Base-by-base conservation (phyloP, 257 asterid species). In the Cynanchum wilfordii region DNA sequence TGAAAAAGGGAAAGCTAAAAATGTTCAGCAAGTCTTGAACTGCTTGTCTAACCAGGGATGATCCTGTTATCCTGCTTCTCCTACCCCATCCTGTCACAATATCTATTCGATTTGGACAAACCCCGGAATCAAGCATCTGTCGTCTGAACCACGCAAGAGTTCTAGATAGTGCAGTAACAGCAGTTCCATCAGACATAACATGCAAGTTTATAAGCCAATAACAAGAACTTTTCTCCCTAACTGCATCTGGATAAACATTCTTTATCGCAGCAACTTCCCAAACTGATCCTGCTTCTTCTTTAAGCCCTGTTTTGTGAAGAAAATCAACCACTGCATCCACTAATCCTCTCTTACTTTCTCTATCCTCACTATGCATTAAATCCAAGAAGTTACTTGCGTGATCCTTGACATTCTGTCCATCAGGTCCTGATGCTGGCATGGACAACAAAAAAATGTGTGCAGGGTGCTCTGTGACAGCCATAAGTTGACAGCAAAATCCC, bases 51-150 rank as follows among this genome's bases (percentile, higher is more conserved):
- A 94, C 99, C 68, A 94, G 63, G 50, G 99, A 94, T 0, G 96
- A 55, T 1, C 99, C 99, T 0, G 99, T 91, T 60, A 94, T 93
- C 79, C 97, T 72, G 75, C 99, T 94, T 85, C 97, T 76, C 10
- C 96, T 84, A 7, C 99, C 99, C 99, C 99, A 94, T 13, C 99
- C 99, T 0, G 99, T 94, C 58, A 91, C 89, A 29, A 94, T 94
- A 75, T 94, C 99, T 51, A 94, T 88, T 2, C 98, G 87, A 73
- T 65, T 81, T 0, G 97, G 97, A 60, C 87, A 66, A 44, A 79
- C 74, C 59, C 99, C 98, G 0, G 96, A 86, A 47, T 65, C 76
- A 4, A 91, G 89, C 88, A 91, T 84, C 80, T 89, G 93, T 38
- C 80, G 80, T n/a, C 92, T 91, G 57, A 94, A 90, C 90, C 93